Evolutionary conservation across 1,139 yeast genomes (phyloP).

Genomic region (Suhomyces bokatorum): DNA sequence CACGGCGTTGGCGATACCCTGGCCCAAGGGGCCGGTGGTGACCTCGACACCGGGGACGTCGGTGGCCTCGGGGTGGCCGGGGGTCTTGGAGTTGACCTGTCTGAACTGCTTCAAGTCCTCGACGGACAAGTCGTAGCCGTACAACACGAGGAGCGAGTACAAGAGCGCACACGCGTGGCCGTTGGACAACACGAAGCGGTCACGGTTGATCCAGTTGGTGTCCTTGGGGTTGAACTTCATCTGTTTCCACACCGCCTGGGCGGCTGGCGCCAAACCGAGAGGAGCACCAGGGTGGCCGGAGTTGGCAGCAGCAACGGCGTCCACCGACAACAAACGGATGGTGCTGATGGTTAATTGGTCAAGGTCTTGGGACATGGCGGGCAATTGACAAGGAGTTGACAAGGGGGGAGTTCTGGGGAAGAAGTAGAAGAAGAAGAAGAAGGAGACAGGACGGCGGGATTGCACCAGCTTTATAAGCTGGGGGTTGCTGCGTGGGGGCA

Average conservation of each 20-base stretch:
- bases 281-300: constrained; percentile 99
- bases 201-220: constrained; percentile 93
- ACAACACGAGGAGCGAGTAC: constrained; percentile 82
- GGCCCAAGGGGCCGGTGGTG: constrained; percentile 99
- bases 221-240: constrained; percentile 88
- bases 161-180: constrained; percentile 96
- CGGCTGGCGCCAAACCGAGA: constrained; percentile 86
- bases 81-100: constrained; percentile 87
- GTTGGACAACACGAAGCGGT: constrained; percentile 90
- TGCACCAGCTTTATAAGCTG: constrained; percentile 3
- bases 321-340: constrained; percentile 88
- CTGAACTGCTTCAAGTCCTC: constrained; percentile 92
- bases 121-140: constrained; percentile 77
- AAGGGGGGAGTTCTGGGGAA: not conserved
- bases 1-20: constrained; percentile 95
- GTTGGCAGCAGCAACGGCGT: constrained; percentile 84
- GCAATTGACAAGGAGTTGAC: not conserved
- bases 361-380: constrained; percentile 38
- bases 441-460: not conserved
- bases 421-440: too few species aligned
- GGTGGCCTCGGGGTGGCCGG: constrained; percentile 90
- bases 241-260: constrained; percentile 71
- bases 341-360: constrained; percentile 83
- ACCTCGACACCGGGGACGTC: constrained; percentile 91
- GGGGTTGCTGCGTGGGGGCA: constrained; percentile 10